Conservation (phyloP, 1,284 basidiomycete genomes). For the Sutorius eximius region DNA sequence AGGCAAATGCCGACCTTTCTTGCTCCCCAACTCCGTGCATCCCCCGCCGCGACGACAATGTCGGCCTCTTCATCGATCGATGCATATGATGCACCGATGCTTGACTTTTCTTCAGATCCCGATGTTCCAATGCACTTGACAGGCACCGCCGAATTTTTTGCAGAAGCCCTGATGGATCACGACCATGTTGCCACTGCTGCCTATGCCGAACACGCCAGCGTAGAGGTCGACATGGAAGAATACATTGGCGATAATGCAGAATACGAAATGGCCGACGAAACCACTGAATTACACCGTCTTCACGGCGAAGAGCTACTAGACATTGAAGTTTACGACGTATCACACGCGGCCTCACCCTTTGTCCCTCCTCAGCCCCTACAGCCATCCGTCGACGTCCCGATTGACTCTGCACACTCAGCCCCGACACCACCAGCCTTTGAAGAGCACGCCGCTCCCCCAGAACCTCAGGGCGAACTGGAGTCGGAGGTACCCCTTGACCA, state of each 20-base stretch:
- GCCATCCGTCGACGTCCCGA: conserved; percentile 15
- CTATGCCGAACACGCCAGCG: conserved; percentile 41
- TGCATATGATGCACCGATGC: conserved; percentile 65
- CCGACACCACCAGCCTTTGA: conserved; percentile 1
- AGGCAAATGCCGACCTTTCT: conserved; percentile 20
- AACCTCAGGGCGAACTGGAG: conserved; percentile 6
- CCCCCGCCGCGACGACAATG: conserved; percentile 20
- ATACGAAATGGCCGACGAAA: conserved; percentile 67
- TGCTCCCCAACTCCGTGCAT: conserved; percentile 17
- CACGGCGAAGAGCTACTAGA: conserved; percentile 45
- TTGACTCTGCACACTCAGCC: conserved; percentile 17
- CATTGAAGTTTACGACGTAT: conserved; percentile 62
- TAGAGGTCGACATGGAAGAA: conserved; percentile 74
- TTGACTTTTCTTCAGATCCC: conserved; percentile 59
- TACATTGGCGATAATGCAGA: conserved; percentile 57
- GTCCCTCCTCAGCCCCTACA: conserved; percentile 18
- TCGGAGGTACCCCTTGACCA: conserved; percentile 22
- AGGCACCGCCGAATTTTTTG: conserved; percentile 49
- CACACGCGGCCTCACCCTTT: conserved; percentile 37
- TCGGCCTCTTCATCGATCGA: conserved; percentile 45
- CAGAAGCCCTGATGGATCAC: conserved; percentile 65
- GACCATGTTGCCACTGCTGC: conserved; percentile 35
- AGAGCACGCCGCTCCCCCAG: conserved; percentile 10
- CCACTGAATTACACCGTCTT: conserved; percentile 31
- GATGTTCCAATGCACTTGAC: conserved; percentile 63